Base-by-base conservation (phyloP, 2,329 filamentous ascomycete species). In the Huntiella abstrusa region DNA sequence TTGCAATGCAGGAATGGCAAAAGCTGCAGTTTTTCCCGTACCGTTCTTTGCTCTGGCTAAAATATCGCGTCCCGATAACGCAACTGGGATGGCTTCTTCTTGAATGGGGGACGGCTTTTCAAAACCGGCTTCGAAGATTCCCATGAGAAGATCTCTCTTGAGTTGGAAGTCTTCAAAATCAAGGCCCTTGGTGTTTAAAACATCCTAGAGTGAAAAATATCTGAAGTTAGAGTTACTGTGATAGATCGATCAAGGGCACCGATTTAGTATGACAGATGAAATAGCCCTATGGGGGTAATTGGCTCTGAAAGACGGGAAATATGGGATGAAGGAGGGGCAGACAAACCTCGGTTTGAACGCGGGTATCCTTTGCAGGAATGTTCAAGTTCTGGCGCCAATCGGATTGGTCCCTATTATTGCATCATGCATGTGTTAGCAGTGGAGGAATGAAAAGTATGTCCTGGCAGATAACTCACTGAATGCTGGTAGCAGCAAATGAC, bases 91-190 rank as follows among this genome's bases (percentile, higher is more conserved):
- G 47, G 91, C 86, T 67, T 96, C 91, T 78, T 98, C 91, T 75
- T 98, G 91, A 56, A 98, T 98, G 8, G 91, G 91, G 48, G 91
- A 98, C 12, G 91, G 91, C 66, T 93, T 95, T 63, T 98, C 91
- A 63, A 95, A 98, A 52, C 91, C 91, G 55, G 91, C 91, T 68
- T 98, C 91, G 63, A 96, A 98, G 54, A 98, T 96, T 52, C 91
- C 91, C 88, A 96, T 98, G 67, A 98, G 76, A 51, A 98, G 69
- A 60, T 94, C 84, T 60, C 91, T 75, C 69, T 93, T 94, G 56
- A 98, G 80, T 54, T 82, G 83, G 61, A 98, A 95, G 55, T 96
- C 84, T 64, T 98, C 92, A 59, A 95, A 98, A 56, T 98, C 91
- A 52, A 98, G 71, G 51, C 91, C 91, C 67, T 95, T 96, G 32